These are phyloP conservation scores for Maudiozyma turicensis DNA, from an alignment of 805 yeast genomes.

Conservation along the genomic window DNA sequence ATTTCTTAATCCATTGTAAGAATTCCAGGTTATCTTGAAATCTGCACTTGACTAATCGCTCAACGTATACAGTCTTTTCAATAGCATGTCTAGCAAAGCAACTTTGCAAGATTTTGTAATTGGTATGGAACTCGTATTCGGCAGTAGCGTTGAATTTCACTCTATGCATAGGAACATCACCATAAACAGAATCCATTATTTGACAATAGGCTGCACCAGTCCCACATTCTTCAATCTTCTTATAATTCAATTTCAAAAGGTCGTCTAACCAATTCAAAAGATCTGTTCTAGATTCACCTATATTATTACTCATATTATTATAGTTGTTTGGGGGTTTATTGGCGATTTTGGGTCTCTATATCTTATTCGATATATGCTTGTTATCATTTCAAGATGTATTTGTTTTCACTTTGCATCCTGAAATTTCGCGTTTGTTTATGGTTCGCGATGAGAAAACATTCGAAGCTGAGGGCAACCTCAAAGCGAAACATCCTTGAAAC, in stretches of 20 bases:
- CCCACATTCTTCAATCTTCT: slow-evolving; percentile 88
- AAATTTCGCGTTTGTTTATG: too few species aligned
- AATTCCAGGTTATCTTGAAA: slow-evolving; percentile 92
- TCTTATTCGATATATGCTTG: background rate
- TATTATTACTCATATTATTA: slow-evolving; percentile 12
- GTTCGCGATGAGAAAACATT: too few species aligned
- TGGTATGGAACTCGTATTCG: slow-evolving; percentile 69
- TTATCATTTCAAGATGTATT: too few species aligned
- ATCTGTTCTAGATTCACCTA: slow-evolving; percentile 77
- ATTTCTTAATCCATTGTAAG: slow-evolving; percentile 80
- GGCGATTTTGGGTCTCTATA: background rate
- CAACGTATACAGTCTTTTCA: slow-evolving; percentile 70
- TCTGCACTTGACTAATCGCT: slow-evolving; percentile 71
- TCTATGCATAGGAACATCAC: slow-evolving; percentile 71
- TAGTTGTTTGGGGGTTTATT: background rate
- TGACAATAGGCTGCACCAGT: slow-evolving; percentile 94
- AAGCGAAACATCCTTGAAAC: too few species aligned
- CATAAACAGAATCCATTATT: slow-evolving; percentile 73
- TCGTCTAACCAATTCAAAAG: slow-evolving; percentile 78
- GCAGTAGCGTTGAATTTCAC: slow-evolving; percentile 62
- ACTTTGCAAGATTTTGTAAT: slow-evolving; percentile 79
- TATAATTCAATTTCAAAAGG: slow-evolving; percentile 51
- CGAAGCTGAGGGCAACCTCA: too few species aligned
- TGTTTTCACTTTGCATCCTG: too few species aligned
- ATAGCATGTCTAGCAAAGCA: slow-evolving; percentile 65